Evolutionary conservation across 805 yeast genomes (phyloP).

Genomic region (Cyberlindnera subsufficiens): DNA sequence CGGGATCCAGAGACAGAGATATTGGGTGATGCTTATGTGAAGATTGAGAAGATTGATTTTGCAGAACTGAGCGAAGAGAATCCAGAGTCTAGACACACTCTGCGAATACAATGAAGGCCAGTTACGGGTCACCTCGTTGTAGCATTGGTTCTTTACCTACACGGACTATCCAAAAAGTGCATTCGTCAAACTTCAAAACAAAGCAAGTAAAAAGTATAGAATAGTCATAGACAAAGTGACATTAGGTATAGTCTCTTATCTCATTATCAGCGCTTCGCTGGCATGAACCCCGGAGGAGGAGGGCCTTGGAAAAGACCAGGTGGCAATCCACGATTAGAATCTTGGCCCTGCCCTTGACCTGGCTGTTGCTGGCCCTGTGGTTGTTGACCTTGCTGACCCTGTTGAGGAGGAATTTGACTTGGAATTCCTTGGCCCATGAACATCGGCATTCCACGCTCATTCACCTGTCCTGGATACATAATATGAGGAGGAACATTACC

Average conservation of each 20-base stretch:
- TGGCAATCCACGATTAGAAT: not conserved
- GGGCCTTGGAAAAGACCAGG: not conserved
- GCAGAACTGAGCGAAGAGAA: conserved; percentile 35
- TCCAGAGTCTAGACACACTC: conserved; percentile 31
- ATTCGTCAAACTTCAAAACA: too few relatives aligned
- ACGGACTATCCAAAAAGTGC: too few relatives aligned
- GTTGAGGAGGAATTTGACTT: conserved; percentile 20
- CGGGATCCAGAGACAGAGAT: conserved; percentile 31
- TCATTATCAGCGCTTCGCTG: not conserved
- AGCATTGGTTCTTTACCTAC: too few relatives aligned
- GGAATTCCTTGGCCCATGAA: conserved; percentile 14
- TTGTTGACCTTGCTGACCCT: conserved; percentile 6
- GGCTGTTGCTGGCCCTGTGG: conserved; percentile 11
- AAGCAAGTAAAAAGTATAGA: too few relatives aligned
- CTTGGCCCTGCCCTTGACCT: conserved; percentile 3
- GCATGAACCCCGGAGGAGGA: not conserved
- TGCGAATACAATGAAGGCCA: too few relatives aligned
- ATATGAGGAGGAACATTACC: conserved; percentile 11
- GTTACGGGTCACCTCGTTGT: too few relatives aligned
- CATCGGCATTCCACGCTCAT: conserved; percentile 6
- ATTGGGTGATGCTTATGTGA: conserved; percentile 20
- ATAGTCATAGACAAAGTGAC: not conserved
- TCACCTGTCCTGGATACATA: conserved; percentile 9
- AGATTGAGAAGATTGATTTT: conserved; percentile 32
- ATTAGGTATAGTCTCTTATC: not conserved